phyloP scores from a whole-genome alignment of 345 rosid species.

The Aethionema arabicum region DNA sequence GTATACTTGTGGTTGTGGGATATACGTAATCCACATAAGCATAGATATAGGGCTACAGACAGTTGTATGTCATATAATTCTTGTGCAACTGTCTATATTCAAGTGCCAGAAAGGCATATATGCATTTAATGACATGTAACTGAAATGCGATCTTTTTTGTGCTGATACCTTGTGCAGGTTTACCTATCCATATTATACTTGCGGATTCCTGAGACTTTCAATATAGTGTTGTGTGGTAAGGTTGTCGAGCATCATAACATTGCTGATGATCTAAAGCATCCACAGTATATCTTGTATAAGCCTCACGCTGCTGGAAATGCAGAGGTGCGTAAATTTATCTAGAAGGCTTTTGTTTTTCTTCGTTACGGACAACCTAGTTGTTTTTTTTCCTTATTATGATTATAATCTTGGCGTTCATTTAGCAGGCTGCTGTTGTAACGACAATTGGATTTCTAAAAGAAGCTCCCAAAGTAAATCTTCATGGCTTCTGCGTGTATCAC shows the following conservation, averaged over 20 bases:
- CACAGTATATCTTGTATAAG: constrained; percentile 75
- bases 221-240: constrained; percentile 67
- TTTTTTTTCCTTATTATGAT: constrained; percentile 5
- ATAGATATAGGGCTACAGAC: constrained; percentile 11
- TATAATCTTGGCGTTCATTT: constrained; percentile 22
- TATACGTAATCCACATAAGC: constrained; percentile 10
- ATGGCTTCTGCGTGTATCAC: constrained; percentile 87
- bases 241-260: constrained; percentile 74
- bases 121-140: constrained; percentile 8
- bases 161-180: constrained; percentile 45
- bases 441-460: constrained; percentile 93
- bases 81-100: constrained; percentile 6
- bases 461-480: constrained; percentile 70
- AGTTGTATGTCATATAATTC: not conserved
- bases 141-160: constrained; percentile 11
- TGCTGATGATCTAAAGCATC: constrained; percentile 81
- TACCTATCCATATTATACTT: constrained; percentile 84
- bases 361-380: constrained; percentile 13
- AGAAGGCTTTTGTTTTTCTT: constrained; percentile 20
- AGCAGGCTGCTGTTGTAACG: constrained; percentile 72
- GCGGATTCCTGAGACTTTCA: constrained; percentile 72
- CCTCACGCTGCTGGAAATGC: constrained; percentile 65
- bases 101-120: not conserved
- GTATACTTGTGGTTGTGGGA: constrained; percentile 15
- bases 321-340: constrained; percentile 50